Evolutionary conservation across 805 yeast species (phyloP).

Genomic region (Myxozyma udenii): DNA sequence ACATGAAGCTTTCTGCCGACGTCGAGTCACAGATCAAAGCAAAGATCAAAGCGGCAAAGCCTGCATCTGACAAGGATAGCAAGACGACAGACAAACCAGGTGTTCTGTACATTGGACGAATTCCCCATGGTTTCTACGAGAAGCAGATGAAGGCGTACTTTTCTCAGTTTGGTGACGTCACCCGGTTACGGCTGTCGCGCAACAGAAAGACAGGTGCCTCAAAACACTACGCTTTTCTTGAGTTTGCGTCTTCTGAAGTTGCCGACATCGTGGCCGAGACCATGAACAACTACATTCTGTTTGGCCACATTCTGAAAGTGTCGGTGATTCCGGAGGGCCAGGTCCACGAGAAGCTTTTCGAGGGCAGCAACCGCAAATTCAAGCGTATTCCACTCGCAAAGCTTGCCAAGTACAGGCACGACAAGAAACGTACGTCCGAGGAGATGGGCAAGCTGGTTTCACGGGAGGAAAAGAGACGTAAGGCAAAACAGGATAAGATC

Average conservation of each 20-base stretch:
- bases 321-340: slow-evolving; percentile 47
- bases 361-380: slow-evolving; percentile 54
- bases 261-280: slow-evolving; percentile 90
- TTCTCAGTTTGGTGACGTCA: slow-evolving; percentile 83
- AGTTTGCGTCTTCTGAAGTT: slow-evolving; percentile 68
- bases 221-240: slow-evolving; percentile 88
- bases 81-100: slow-evolving; percentile 34
- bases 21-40: slow-evolving; percentile 16
- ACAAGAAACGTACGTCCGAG: slow-evolving; percentile 54
- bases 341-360: slow-evolving; percentile 52
- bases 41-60: slow-evolving; percentile 10
- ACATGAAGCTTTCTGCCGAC: slow-evolving; percentile 17
- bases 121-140: slow-evolving; percentile 92
- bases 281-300: slow-evolving; percentile 88
- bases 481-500: slow-evolving; percentile 50
- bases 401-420: slow-evolving; percentile 52
- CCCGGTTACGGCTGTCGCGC: slow-evolving; percentile 75
- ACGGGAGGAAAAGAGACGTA: slow-evolving; percentile 45
- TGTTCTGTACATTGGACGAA: slow-evolving; percentile 79
- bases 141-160: slow-evolving; percentile 68
- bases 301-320: slow-evolving; percentile 82
- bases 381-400: slow-evolving; percentile 59
- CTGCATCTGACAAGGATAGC: slow-evolving; percentile 14
- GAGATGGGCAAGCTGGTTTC: slow-evolving; percentile 56
- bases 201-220: slow-evolving; percentile 87